Evolutionary conservation across 495 filamentous ascomycete species (phyloP).

Genomic region (Podospora sp.): DNA sequence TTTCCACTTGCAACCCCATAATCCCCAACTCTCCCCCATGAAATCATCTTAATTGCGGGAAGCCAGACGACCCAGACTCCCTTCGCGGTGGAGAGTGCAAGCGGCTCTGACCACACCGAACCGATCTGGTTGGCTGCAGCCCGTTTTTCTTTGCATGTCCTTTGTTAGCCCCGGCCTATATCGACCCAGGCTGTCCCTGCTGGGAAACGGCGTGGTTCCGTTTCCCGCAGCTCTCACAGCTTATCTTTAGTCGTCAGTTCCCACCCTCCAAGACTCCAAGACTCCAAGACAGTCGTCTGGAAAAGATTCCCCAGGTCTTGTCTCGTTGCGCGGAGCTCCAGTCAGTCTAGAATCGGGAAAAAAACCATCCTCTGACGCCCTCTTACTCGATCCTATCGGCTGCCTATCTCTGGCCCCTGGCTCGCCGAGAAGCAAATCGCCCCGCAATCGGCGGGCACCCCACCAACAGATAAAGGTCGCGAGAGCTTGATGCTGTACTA

Average conservation of each 20-base stretch:
- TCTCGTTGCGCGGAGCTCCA: background rate
- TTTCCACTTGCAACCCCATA: constrained; percentile 7
- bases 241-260: constrained; percentile 1
- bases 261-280: background rate
- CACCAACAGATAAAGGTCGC: constrained; percentile 43
- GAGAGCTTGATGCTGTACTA: constrained; percentile 25
- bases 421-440: background rate
- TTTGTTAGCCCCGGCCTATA: constrained; percentile 12
- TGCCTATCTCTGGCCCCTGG: constrained; percentile 9
- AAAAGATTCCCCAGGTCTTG: constrained; percentile 14
- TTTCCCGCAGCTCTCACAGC: constrained; percentile 9
- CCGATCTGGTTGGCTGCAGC: constrained; percentile 1
- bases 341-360: background rate
- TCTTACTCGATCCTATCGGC: background rate
- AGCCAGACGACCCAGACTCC: background rate
- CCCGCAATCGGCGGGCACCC: constrained; percentile 28
- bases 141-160: background rate
- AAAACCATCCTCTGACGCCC: background rate
- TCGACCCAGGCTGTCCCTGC: constrained; percentile 10
- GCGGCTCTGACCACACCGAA: background rate
- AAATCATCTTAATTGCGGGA: background rate
- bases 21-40: constrained; percentile 2
- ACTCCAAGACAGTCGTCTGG: constrained; percentile 3
- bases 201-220: background rate
- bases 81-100: background rate